Evolutionary conservation across 306 rosid genomes (phyloP).

Genomic region (Corylus avellana): DNA sequence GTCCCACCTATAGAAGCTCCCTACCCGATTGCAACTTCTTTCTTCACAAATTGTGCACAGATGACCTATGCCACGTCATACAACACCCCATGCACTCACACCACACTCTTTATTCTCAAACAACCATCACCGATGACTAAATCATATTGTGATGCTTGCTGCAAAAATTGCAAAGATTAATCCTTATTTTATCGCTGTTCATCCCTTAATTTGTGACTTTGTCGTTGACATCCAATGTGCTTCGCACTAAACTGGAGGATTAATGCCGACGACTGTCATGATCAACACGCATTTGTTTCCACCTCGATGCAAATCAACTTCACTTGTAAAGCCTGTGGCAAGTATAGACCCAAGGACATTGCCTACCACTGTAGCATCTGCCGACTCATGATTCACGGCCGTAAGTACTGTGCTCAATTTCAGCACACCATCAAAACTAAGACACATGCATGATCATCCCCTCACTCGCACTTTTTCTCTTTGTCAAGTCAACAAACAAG

Average conservation of each 20-base stretch:
- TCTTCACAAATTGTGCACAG: too few relatives aligned
- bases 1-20: too few relatives aligned
- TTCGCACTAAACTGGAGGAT: neutral
- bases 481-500: neutral
- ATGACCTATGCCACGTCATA: too few relatives aligned
- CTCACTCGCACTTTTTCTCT: neutral
- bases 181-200: too few relatives aligned
- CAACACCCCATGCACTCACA: too few relatives aligned
- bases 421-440: too few relatives aligned
- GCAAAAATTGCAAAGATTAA: too few relatives aligned
- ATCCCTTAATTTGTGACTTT: neutral
- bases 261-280: neutral
- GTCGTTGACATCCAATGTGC: neutral
- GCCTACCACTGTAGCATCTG: neutral
- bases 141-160: too few relatives aligned
- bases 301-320: too few relatives aligned
- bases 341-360: fast-evolving
- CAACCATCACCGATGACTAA: too few relatives aligned
- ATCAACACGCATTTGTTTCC: neutral
- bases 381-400: neutral
- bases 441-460: neutral
- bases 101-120: too few relatives aligned
- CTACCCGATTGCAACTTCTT: too few relatives aligned
- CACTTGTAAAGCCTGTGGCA: neutral
- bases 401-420: neutral